These are phyloP conservation scores for Fusarium sp. DNA, from an alignment of 2,329 filamentous ascomycete species.

Conservation along the genomic window DNA sequence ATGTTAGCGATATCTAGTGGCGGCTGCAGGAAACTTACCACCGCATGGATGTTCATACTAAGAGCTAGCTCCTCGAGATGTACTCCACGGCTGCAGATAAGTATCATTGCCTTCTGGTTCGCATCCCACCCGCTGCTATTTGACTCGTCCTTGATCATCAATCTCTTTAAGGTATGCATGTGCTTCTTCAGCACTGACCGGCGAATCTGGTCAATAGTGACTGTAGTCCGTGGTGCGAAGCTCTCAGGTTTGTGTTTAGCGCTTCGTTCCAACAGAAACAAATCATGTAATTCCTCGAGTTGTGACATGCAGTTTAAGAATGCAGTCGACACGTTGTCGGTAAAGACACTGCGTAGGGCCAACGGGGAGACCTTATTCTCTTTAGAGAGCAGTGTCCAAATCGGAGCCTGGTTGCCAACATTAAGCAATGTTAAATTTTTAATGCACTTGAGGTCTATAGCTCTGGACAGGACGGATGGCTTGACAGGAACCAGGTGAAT, in stretches of 20 bases:
- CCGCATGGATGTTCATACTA: slow-evolving; percentile 63
- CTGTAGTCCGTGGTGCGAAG: slow-evolving; percentile 61
- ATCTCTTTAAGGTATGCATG: slow-evolving; percentile 61
- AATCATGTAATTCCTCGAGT: slow-evolving; percentile 65
- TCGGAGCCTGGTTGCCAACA: slow-evolving; percentile 68
- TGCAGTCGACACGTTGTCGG: slow-evolving; percentile 68
- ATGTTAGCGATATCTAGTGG: slow-evolving; percentile 15
- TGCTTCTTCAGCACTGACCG: slow-evolving; percentile 68
- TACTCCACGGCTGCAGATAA: slow-evolving; percentile 63
- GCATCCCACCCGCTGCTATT: slow-evolving; percentile 65
- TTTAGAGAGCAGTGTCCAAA: slow-evolving; percentile 68
- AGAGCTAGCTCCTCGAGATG: slow-evolving; percentile 66
- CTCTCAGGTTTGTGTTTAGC: slow-evolving; percentile 63
- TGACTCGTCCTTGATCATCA: slow-evolving; percentile 70
- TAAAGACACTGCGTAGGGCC: slow-evolving; percentile 68
- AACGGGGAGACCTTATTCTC: slow-evolving; percentile 64
- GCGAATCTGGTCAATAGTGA: slow-evolving; percentile 68
- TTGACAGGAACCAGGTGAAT: slow-evolving; percentile 71
- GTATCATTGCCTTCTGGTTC: slow-evolving; percentile 63
- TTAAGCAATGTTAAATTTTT: slow-evolving; percentile 70
- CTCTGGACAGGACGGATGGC: slow-evolving; percentile 65
- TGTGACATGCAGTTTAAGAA: slow-evolving; percentile 67
- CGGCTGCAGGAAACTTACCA: slow-evolving; percentile 57
- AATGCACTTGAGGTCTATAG: slow-evolving; percentile 68
- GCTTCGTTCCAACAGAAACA: slow-evolving; percentile 68